Conservation (phyloP, 257 asterid genomes). For the Nicotiana knightiana region DNA sequence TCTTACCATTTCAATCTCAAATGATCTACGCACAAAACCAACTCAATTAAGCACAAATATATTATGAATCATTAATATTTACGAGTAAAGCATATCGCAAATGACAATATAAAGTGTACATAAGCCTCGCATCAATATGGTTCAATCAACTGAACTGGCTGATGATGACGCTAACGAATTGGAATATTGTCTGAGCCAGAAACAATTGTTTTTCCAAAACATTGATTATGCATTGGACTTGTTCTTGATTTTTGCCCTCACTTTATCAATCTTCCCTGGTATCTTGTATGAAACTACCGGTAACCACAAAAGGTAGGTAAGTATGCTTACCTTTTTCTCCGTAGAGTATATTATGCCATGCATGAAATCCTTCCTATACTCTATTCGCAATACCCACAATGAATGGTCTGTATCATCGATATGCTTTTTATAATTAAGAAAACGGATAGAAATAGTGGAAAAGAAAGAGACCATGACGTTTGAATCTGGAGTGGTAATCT, state of each 20-base stretch:
- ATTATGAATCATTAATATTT: too few species aligned
- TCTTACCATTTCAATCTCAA: too few species aligned
- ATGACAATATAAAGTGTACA: too few species aligned
- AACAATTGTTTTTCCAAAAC: slow-evolving; percentile 38
- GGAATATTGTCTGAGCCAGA: slow-evolving; percentile 41
- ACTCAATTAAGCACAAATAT: too few species aligned
- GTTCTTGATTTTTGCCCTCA: slow-evolving; percentile 46
- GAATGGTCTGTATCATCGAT: too few species aligned
- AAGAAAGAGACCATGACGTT: too few species aligned
- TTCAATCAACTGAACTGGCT: slow-evolving; percentile 10
- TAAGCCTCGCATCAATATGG: not conserved
- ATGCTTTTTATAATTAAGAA: too few species aligned
- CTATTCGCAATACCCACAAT: not conserved
- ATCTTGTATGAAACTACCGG: slow-evolving; percentile 80
- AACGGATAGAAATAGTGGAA: too few species aligned
- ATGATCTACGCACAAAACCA: too few species aligned
- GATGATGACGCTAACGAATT: slow-evolving; percentile 22
- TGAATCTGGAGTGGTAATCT: too few species aligned
- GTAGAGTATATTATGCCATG: too few species aligned
- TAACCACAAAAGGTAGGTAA: slow-evolving; percentile 69
- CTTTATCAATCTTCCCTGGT: slow-evolving; percentile 73
- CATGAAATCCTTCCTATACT: not conserved
- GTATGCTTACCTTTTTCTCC: not conserved
- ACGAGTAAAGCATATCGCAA: too few species aligned
- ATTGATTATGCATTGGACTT: slow-evolving; percentile 51